Percentiles rank a stretch among this genome's conserved stretches.
phyloP scores from a whole-genome alignment of 164 flowering plant genomes.

The Cinnamomum micranthum region DNA sequence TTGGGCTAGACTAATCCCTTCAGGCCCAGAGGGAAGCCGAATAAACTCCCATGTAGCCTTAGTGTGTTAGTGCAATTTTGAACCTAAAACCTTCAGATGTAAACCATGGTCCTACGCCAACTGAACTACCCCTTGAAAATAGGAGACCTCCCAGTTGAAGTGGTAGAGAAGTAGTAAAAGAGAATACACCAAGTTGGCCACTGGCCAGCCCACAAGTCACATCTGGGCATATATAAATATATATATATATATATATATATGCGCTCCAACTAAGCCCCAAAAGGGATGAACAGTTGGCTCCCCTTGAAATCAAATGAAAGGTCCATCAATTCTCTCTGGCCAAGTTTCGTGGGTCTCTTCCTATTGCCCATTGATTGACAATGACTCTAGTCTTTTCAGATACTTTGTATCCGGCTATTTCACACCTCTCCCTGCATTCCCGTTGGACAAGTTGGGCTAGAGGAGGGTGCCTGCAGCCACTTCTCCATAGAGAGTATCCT shows the following conservation, averaged over 20 bases:
- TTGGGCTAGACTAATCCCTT: too few relatives aligned
- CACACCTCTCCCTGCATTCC: constrained; percentile 20
- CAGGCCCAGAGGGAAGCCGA: too few relatives aligned
- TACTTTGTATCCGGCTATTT: constrained; percentile 24
- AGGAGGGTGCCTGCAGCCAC: constrained; percentile 32
- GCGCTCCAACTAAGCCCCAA: too few relatives aligned
- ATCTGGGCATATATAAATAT: constrained; percentile 21
- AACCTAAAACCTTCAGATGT: too few relatives aligned
- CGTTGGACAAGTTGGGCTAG: constrained; percentile 33
- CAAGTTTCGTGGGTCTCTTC: constrained; percentile 30
- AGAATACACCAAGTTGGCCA: constrained; percentile 1
- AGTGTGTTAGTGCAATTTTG: too few relatives aligned
- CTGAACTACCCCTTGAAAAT: too few relatives aligned
- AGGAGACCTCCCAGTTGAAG: constrained; percentile 2
- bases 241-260: too few relatives aligned
- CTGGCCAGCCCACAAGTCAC: constrained; percentile 12
- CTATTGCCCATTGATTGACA: constrained; percentile 27
- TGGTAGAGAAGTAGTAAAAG: neutral
- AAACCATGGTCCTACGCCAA: too few relatives aligned
- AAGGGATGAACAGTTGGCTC: constrained; percentile 9
- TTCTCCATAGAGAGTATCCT: neutral
- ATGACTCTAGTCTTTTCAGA: constrained; percentile 25
- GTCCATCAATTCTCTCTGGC: constrained; percentile 33
- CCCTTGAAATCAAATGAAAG: constrained; percentile 22
- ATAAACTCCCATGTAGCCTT: too few relatives aligned